Evolutionary conservation across 2,329 filamentous ascomycete genomes (phyloP).

Genomic region (Botrytis deweyae): DNA sequence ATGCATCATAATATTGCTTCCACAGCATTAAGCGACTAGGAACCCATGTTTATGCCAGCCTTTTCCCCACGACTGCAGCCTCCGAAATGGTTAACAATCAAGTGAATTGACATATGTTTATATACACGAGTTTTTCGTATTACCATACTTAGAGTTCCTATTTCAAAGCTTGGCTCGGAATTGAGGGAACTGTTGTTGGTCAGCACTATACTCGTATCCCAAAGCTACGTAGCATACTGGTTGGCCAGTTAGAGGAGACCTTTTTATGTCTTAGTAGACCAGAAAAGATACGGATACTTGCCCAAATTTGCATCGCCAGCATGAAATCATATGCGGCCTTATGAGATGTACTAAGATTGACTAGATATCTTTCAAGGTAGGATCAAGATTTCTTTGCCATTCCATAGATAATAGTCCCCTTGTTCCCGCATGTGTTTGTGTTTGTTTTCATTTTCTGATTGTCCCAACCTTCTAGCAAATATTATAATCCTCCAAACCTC

Average conservation of each 20-base stretch:
- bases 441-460: constrained; percentile 10
- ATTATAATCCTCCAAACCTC: constrained; percentile 15
- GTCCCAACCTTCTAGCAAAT: neutral
- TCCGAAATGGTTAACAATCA: neutral
- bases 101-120: neutral
- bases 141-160: neutral
- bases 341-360: constrained; percentile 8
- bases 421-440: constrained; percentile 20
- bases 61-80: constrained; percentile 5
- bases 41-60: constrained; percentile 17
- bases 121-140: constrained; percentile 3
- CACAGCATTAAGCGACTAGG: constrained; percentile 16
- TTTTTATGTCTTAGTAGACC: constrained; percentile 6
- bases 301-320: constrained; percentile 16
- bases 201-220: constrained; percentile 6
- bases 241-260: constrained; percentile 8
- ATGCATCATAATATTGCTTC: constrained; percentile 22
- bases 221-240: constrained; percentile 9
- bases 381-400: constrained; percentile 10
- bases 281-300: constrained; percentile 6
- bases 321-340: constrained; percentile 10
- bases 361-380: neutral
- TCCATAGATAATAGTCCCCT: constrained; percentile 3
- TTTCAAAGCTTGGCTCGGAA: neutral
- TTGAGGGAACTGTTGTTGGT: neutral